Evolutionary conservation across 768 basidiomycete genomes (phyloP), one percentile per base, ranked within the genome.

Genomic region (Candolleomyces eurysporus): DNA sequence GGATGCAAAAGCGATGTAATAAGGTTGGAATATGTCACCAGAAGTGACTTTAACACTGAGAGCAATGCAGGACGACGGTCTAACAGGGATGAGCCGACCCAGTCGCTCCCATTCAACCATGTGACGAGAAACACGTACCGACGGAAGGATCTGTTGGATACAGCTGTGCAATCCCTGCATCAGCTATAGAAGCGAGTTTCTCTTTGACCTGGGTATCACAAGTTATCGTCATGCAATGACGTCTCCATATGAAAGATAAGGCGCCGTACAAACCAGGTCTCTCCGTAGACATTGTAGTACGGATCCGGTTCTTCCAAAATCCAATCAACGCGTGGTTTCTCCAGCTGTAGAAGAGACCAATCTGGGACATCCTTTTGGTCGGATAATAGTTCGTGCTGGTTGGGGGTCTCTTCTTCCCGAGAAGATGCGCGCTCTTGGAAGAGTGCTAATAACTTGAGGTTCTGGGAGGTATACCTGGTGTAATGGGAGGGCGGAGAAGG

Each of bases 251-350:
- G 48, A 21, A 63, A 66, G 48, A 64, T 46, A 48, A 48, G n/a
- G 71, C 91, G 40, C 71, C 91, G 74, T 77, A 94, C 92, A 84
- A 89, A 89, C 91, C 92, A 96, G 67, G 82, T 82, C 71, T 95
- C 91, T n/a, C 92, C 93, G 73, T 90, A 96, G 16, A 88, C 89
- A 57, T 84, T 83, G 71, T 93, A 96, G 63, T 85, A 79, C 9
- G 82, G 77, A 26, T 82, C 80, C 1, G 89, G 89, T 63, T 92
- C 92, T 65, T 94, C 91, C 1, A 92, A 79, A 56, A 96, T 90
- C 93, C 94, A 95, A 68, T 95, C 94, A 14, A 91, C 87, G 49
- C 92, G 83, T 42, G 94, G 94, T 73, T 90, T 93, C 70, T 94
- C 90, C 10, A 96, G 81, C 64, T 88, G 86, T 3, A 72, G 73